phyloP scores from a whole-genome alignment of 2,329 filamentous ascomycete species.

The Pyricularia pennisetigena region DNA sequence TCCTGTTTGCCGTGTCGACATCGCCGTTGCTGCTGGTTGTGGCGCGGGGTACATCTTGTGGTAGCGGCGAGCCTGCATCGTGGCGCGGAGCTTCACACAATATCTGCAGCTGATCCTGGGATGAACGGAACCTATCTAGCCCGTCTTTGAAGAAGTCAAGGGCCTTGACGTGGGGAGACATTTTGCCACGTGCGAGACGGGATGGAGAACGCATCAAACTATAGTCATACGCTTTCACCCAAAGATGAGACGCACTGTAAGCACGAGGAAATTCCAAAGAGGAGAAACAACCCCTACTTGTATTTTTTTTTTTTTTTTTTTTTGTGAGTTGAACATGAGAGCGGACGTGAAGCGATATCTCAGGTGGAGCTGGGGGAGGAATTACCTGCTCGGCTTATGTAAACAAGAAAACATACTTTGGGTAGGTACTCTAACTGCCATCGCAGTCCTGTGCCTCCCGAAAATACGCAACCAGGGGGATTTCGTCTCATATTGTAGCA shows the following conservation, averaged over 20 bases:
- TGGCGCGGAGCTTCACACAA: not conserved
- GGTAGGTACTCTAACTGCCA: not conserved
- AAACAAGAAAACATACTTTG: not conserved
- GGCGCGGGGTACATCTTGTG: not conserved
- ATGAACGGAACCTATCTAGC: not conserved
- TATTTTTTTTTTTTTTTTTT: not conserved
- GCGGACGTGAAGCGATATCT: not conserved
- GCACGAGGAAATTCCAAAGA: not conserved
- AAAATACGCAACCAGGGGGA: not conserved
- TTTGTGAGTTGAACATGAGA: not conserved
- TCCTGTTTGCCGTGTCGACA: not conserved
- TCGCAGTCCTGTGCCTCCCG: not conserved
- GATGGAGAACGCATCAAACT: not conserved
- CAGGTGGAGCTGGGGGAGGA: not conserved
- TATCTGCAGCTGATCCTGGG: not conserved
- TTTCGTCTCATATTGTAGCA: not conserved
- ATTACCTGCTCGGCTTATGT: not conserved
- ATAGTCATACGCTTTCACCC: not conserved
- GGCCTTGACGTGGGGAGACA: not conserved
- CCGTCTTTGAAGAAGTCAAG: not conserved
- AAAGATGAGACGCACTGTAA: not conserved
- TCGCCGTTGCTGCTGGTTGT: not conserved
- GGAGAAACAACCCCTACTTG: not conserved
- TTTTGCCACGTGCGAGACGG: not conserved
- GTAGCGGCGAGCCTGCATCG: not conserved